Evolutionary conservation across 2,329 filamentous ascomycete genomes (phyloP), one percentile per base, ranked within the genome.

Genomic region (Phialophora tarda): DNA sequence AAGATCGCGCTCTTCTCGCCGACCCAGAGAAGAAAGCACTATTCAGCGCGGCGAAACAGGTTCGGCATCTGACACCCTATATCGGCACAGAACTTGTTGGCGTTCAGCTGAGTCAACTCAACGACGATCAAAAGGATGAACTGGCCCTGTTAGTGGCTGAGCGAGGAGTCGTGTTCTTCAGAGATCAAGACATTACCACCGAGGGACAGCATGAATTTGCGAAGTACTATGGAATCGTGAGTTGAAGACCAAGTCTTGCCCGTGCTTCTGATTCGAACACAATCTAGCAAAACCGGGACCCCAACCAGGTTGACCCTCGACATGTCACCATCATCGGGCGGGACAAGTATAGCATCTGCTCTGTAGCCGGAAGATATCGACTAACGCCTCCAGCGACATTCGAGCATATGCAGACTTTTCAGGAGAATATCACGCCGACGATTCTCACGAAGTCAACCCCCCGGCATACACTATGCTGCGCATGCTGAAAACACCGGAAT

Each of bases 81-180:
- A 77, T 82, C 62, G 80, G 80, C 59, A 80, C 75, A 55, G 71
- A 80, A 23, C 64, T 82, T 38, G 75, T 79, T 64, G 79, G 79
- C 30, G 72, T 85, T 34, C 83, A 85, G 65, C 72, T 85, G 60
- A 82, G 77, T 73, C 75, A 80, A 47, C 78, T 85, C 8, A 80
- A 78, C 2, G 77, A 81, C 51, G 75, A 78, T 6, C 80, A 81
- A 54, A 83, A 83, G 62, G 82, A 85, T 62, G 83, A 84, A 69
- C 79, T 85, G 10, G 83, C 82, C 0, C 85, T 89, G 23, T 88
- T 90, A 69, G 89, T 93, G 11, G 88, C 91, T 11, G 84, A 92
- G 68, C 61, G 69, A 62, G 70, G 71, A 21, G 71, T 72, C 5
- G 69, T 72, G 3, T 71, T 71, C 59, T 68, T 72, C 66, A 30